Conservation (phyloP, 106 monocot genomes). For the Phalaenopsis equestris region DNA sequence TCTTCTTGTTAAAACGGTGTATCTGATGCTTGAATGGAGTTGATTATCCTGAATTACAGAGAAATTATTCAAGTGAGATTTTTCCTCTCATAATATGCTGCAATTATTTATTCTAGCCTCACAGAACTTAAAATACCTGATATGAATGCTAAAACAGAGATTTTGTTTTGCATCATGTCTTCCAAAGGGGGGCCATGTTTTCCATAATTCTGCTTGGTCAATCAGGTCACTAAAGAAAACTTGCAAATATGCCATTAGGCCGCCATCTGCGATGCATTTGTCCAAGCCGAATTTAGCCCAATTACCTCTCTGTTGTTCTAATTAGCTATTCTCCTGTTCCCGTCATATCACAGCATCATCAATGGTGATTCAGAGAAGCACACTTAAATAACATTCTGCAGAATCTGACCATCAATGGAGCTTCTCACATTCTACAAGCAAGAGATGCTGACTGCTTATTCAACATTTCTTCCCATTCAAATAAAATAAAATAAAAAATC, state of each 20-base stretch:
- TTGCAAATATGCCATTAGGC: background rate
- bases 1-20: background rate
- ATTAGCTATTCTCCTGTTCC: background rate
- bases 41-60: background rate
- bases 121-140: background rate
- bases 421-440: background rate
- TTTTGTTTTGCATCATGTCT: background rate
- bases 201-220: background rate
- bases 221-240: background rate
- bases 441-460: background rate
- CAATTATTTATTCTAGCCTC: background rate
- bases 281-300: background rate
- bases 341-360: background rate
- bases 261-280: background rate
- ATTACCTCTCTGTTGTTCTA: background rate
- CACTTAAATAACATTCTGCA: too few relatives aligned
- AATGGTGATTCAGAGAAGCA: background rate
- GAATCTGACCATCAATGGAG: too few relatives aligned
- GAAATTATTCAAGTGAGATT: background rate
- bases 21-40: background rate
- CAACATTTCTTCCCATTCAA: background rate
- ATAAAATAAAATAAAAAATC: background rate
- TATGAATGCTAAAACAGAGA: background rate
- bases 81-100: background rate
- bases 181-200: background rate